A percentile compares a stretch with the other conserved stretches of the same genome.
These are phyloP conservation scores for Kockovaella imperatae DNA, from an alignment of 768 basidiomycete genomes.

Conservation along the genomic window DNA sequence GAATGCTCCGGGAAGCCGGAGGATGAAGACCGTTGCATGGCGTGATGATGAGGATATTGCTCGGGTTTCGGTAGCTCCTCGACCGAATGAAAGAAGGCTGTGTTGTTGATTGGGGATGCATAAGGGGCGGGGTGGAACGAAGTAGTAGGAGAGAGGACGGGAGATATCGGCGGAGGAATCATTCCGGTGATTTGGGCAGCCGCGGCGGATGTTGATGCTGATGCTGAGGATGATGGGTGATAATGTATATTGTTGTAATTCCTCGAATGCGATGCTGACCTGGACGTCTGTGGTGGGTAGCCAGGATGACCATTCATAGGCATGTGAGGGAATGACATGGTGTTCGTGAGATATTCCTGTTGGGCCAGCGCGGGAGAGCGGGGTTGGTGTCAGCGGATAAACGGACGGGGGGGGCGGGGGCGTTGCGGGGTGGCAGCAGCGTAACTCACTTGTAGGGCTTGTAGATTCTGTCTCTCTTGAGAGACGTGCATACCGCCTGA, in stretches of 20 bases:
- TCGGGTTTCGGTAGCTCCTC: neutral
- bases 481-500: slow-evolving; percentile 29
- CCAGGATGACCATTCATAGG: slow-evolving; percentile 7
- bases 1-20: slow-evolving; percentile 15
- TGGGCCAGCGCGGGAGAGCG: neutral
- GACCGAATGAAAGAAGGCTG: slow-evolving; percentile 5
- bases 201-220: slow-evolving; percentile 2
- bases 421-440: neutral
- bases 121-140: no score
- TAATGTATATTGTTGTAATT: slow-evolving; percentile 12
- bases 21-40: slow-evolving; percentile 15
- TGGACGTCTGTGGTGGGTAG: slow-evolving; percentile 10
- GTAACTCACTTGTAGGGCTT: slow-evolving; percentile 28
- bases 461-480: slow-evolving; percentile 28
- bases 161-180: slow-evolving; percentile 1
- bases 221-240: neutral
- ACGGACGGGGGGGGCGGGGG: neutral
- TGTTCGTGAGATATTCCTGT: slow-evolving; percentile 20
- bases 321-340: slow-evolving; percentile 9
- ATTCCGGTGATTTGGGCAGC: no score
- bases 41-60: slow-evolving; percentile 2
- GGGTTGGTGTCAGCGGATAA: neutral
- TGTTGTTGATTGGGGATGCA: slow-evolving; percentile 7
- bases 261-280: slow-evolving; percentile 16
- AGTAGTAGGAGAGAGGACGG: neutral